These are phyloP conservation scores for Porpolomopsis calyptriformis DNA, from an alignment of 768 basidiomycete genomes.

Conservation along the genomic window DNA sequence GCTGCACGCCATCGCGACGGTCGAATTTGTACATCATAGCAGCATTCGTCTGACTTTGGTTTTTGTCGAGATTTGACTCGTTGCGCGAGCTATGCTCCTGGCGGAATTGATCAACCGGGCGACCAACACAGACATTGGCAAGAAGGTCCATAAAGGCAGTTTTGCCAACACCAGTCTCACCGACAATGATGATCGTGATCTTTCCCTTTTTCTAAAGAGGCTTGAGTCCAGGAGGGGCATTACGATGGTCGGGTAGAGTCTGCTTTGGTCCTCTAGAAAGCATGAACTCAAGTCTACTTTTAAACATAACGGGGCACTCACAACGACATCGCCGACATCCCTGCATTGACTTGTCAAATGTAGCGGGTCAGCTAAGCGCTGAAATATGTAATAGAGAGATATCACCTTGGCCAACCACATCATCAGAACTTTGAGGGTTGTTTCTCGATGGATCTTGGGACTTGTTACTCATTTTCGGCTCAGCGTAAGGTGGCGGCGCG, in stretches of 20 bases:
- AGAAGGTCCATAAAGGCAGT: constrained; percentile 11
- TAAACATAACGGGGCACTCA: background rate
- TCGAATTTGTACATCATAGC: constrained; percentile 9
- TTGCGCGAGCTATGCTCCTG: constrained; percentile 5
- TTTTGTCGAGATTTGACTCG: constrained; percentile 8
- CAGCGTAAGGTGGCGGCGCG: background rate
- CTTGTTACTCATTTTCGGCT: background rate
- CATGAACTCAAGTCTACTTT: background rate
- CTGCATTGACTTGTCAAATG: background rate
- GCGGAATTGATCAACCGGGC: constrained; percentile 3
- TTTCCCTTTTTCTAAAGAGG: constrained; percentile 4
- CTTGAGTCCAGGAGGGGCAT: background rate
- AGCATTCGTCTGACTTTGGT: constrained; percentile 11
- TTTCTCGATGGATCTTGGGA: background rate
- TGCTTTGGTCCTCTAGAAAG: background rate
- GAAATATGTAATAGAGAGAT: background rate
- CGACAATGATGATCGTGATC: constrained; percentile 7
- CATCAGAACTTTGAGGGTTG: background rate
- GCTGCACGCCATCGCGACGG: constrained; percentile 5
- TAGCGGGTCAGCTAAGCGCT: background rate
- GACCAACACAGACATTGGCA: constrained; percentile 11
- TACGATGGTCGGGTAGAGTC: constrained; percentile 1
- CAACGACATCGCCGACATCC: constrained; percentile 1
- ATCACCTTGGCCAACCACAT: background rate
- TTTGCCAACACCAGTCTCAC: constrained; percentile 15